Evolutionary conservation across 2,329 filamentous ascomycete genomes (phyloP).

Genomic region (Nemania sp.): DNA sequence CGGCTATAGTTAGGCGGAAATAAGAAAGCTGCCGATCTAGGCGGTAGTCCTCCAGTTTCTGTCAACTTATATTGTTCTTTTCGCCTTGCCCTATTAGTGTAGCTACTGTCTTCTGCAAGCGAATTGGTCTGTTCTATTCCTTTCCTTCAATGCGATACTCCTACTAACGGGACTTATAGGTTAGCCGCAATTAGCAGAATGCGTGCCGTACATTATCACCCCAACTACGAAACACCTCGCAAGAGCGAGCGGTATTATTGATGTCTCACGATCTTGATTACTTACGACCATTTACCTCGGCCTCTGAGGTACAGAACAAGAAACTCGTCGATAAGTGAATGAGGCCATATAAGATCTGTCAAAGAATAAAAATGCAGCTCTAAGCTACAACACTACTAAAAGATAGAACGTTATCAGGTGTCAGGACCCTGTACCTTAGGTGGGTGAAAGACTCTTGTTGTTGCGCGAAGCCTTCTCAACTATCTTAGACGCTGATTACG

Average conservation of each 20-base stretch:
- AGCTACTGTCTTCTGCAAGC: background rate
- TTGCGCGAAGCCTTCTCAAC: too few relatives aligned
- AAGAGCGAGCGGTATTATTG: background rate
- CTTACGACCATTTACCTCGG: background rate
- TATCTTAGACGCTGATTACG: too few relatives aligned
- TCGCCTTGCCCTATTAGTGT: too few relatives aligned
- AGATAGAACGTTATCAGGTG: too few relatives aligned
- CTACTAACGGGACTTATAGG: conserved; percentile 3
- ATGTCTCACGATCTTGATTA: background rate
- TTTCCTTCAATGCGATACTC: background rate
- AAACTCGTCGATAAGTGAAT: background rate
- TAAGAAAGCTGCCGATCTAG: background rate
- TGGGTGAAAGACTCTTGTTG: too few relatives aligned
- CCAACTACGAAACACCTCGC: background rate
- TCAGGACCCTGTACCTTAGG: too few relatives aligned
- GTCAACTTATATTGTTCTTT: too few relatives aligned
- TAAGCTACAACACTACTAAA: too few relatives aligned
- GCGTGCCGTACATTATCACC: background rate
- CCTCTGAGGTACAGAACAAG: conserved; percentile 4
- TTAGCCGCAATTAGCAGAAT: background rate
- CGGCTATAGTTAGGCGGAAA: background rate
- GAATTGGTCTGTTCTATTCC: background rate
- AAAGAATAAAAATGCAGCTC: too few relatives aligned
- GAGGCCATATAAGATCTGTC: background rate
- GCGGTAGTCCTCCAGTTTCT: background rate